A percentile compares a stretch with the other conserved stretches of the same genome.
Conservation (phyloP, 2,329 filamentous ascomycete genomes). For the Xylaria sp. region DNA sequence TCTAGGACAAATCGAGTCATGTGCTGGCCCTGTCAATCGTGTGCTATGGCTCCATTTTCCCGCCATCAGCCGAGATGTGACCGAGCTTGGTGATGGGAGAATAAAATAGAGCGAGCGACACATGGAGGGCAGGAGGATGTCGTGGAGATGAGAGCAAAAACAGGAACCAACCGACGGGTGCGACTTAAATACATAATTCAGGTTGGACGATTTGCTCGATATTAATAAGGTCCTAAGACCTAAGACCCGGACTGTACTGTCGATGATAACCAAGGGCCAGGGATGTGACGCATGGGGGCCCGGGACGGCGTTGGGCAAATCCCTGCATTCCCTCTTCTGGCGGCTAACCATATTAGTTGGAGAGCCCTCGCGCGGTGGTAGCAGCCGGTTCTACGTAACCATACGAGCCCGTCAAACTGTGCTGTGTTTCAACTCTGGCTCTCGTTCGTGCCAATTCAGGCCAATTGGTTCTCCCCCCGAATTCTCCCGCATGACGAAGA, state of each 20-base stretch:
- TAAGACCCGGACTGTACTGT: conserved; percentile 32
- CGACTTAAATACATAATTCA: conserved; percentile 18
- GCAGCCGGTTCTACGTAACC: conserved; percentile 44
- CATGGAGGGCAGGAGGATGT: conserved; percentile 3
- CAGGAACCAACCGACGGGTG: conserved; percentile 20
- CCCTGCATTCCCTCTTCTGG: conserved; percentile 47
- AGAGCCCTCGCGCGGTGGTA: conserved; percentile 44
- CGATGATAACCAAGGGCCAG: conserved; percentile 39
- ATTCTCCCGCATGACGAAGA: background rate
- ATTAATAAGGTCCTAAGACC: conserved; percentile 34
- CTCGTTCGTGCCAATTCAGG: conserved; percentile 20
- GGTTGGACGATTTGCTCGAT: conserved; percentile 36
- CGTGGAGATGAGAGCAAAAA: conserved; percentile 23
- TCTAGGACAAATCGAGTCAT: conserved; percentile 30
- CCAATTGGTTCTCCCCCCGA: conserved; percentile 20
- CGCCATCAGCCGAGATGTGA: conserved; percentile 25
- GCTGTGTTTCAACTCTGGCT: conserved; percentile 36
- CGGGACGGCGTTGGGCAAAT: conserved; percentile 44
- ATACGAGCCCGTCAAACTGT: conserved; percentile 37
- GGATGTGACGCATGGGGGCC: conserved; percentile 41
- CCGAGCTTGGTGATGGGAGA: conserved; percentile 15
- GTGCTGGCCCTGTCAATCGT: conserved; percentile 28
- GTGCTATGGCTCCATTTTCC: conserved; percentile 30
- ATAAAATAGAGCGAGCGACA: background rate
- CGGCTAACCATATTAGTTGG: conserved; percentile 44